These are phyloP conservation scores for Potentilla sterilis DNA, from an alignment of 306 rosid species.

Conservation along the genomic window DNA sequence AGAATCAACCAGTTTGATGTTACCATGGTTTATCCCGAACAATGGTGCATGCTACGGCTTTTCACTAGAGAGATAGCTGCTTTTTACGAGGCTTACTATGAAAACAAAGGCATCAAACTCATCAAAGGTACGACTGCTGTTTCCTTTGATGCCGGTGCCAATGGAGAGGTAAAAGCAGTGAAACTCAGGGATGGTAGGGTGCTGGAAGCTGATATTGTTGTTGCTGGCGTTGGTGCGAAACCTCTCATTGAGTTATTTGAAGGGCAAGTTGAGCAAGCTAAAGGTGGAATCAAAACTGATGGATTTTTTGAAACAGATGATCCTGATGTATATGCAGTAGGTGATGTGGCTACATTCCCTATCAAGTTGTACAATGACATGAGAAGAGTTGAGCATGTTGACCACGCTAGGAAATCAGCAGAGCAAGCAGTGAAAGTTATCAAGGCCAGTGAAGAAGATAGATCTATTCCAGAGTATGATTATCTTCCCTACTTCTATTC, in stretches of 20 bases:
- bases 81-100: slow-evolving; percentile 41
- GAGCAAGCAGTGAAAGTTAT: slow-evolving; percentile 41
- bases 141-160: slow-evolving; percentile 1
- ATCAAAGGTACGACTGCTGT: slow-evolving; percentile 28
- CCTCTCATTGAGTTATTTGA: slow-evolving; percentile 33
- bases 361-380: slow-evolving; percentile 28
- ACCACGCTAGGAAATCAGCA: slow-evolving; percentile 48
- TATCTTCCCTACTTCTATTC: slow-evolving; percentile 43
- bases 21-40: slow-evolving; percentile 35
- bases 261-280: slow-evolving; percentile 31
- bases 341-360: slow-evolving; percentile 41
- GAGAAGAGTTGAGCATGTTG: slow-evolving; percentile 50
- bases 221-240: slow-evolving; percentile 43
- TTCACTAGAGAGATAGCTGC: slow-evolving; percentile 37
- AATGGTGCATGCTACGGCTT: slow-evolving; percentile 33
- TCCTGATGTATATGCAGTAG: slow-evolving; percentile 33
- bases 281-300: slow-evolving; percentile 41
- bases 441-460: slow-evolving; percentile 26
- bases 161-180: slow-evolving; percentile 36
- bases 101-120: slow-evolving; percentile 31
- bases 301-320: slow-evolving; percentile 32
- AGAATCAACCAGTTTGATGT: slow-evolving; percentile 39
- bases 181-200: slow-evolving; percentile 38
- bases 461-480: slow-evolving; percentile 28
- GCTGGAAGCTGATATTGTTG: slow-evolving; percentile 41